phyloP scores from a whole-genome alignment of 306 rosid species.

The Rosa persica region DNA sequence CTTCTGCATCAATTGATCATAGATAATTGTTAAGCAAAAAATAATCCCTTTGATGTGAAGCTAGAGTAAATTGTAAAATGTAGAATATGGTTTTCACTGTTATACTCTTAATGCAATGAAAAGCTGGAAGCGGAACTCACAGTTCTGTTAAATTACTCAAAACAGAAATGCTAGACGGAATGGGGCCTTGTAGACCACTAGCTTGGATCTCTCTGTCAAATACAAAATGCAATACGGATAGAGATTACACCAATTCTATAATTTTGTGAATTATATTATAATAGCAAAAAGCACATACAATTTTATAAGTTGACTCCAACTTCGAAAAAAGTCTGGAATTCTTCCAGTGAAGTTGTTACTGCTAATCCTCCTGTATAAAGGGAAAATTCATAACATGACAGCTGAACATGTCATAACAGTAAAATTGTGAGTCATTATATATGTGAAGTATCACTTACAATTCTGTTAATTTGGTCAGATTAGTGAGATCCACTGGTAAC shows the following conservation, averaged over 20 bases:
- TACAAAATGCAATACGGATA: neutral
- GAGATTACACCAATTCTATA: neutral
- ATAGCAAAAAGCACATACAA: conserved; percentile 17
- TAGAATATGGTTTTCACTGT: too few species aligned
- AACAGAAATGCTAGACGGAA: conserved; percentile 31
- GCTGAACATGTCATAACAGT: neutral
- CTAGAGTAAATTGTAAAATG: neutral
- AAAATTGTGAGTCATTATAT: neutral
- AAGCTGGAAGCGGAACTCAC: conserved; percentile 22
- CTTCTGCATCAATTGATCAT: conserved; percentile 22
- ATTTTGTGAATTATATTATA: neutral
- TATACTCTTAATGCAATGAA: neutral
- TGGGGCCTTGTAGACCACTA: conserved; percentile 34
- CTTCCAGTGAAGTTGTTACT: conserved; percentile 35
- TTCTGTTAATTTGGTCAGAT: conserved; percentile 17
- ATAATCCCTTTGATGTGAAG: neutral
- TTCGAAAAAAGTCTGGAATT: conserved; percentile 14
- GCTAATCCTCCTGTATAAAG: conserved; percentile 29
- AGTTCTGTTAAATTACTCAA: conserved; percentile 16
- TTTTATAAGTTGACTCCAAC: conserved; percentile 16
- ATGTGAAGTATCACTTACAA: conserved; percentile 24
- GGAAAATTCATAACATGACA: neutral
- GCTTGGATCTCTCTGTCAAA: conserved; percentile 35
- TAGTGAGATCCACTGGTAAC: conserved; percentile 17
- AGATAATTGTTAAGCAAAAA: neutral